Base-by-base conservation (phyloP, 2,329 filamentous ascomycete species). In the Falciphora oryzae region DNA sequence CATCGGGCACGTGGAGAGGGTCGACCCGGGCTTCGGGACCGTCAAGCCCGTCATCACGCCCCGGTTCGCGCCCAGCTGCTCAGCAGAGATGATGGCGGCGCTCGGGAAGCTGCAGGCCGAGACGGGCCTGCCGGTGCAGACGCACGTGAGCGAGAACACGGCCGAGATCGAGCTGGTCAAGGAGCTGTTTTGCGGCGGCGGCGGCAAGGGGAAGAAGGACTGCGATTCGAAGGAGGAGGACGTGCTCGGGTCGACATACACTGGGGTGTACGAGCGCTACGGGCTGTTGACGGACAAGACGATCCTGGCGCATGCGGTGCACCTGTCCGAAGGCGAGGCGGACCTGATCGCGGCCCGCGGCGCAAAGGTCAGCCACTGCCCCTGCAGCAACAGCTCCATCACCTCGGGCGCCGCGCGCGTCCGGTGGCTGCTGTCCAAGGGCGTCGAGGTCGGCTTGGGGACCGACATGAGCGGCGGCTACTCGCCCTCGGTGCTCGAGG, bases 401-500 rank as follows among this genome's bases (percentile, higher is more conserved):
- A 91, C 91, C 1, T 92, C 87, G 35, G 95, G 95, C 0, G 83
- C 88, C 61, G 91, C 91, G 11, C 86, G 85, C 4, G 89, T 99
- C 2, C 83, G 94, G 25, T 84, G 84, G 76, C 74, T 97, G 69
- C 81, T 97, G 63, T 84, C 92, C 28, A 82, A 83, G 63, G 92
- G 91, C 0, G 82, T 98, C 59, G 86, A 85, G 0, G 87, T 97
- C 7, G 94, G 95, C 0, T 78, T 99, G 0, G 95, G 95, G 0
- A 98, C 94, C 0, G 95, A 99, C 75, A 87, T 98, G 65, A 91
- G 87, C 70, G 95, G 94, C 3, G 95, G 95, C 0, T 97, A 94
- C 74, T 91, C 87, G 64, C 83, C 91, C 0, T 91, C 87, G 66
- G 85, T 98, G 13, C 83, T 98, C 0, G 91, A 95, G 69, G 88